phyloP scores from a whole-genome alignment of 2,329 filamentous ascomycete species.

The Aspergillus sp. region DNA sequence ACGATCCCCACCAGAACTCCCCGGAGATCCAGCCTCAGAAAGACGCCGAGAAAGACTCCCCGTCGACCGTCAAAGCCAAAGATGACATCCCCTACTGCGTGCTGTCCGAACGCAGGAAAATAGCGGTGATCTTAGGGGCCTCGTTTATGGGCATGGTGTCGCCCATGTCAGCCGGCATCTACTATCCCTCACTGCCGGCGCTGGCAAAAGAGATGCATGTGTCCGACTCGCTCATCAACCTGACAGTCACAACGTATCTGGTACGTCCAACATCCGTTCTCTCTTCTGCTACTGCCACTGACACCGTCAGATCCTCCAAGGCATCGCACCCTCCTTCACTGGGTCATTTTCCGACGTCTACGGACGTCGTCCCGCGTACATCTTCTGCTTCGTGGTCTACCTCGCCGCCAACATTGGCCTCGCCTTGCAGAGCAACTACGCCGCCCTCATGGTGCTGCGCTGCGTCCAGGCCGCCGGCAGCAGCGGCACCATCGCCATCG shows the following conservation, averaged over 20 bases:
- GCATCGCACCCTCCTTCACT: conserved; percentile 59
- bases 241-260: conserved; percentile 51
- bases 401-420: conserved; percentile 38
- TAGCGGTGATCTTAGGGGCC: conserved; percentile 3
- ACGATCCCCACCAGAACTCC: not conserved
- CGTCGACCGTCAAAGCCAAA: not conserved
- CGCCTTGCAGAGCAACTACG: conserved; percentile 34
- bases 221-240: conserved; percentile 42
- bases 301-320: conserved; percentile 53
- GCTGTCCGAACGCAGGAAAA: conserved; percentile 4
- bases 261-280: conserved; percentile 22
- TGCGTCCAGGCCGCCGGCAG: conserved; percentile 49
- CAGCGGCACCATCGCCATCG: conserved; percentile 69
- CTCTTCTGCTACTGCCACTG: not conserved
- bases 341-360: conserved; percentile 62
- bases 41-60: not conserved
- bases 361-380: conserved; percentile 62
- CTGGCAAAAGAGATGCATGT: conserved; percentile 39
- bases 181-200: conserved; percentile 30
- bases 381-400: conserved; percentile 53
- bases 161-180: conserved; percentile 29
- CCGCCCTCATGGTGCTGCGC: conserved; percentile 36
- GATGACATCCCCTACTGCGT: conserved; percentile 6
- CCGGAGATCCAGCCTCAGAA: not conserved
- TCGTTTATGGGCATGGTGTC: conserved; percentile 17